A percentile compares a stretch with the other conserved stretches of the same genome.
Evolutionary conservation across 140 eudicot species (phyloP).

Genomic region (Ambrosia hybrid): DNA sequence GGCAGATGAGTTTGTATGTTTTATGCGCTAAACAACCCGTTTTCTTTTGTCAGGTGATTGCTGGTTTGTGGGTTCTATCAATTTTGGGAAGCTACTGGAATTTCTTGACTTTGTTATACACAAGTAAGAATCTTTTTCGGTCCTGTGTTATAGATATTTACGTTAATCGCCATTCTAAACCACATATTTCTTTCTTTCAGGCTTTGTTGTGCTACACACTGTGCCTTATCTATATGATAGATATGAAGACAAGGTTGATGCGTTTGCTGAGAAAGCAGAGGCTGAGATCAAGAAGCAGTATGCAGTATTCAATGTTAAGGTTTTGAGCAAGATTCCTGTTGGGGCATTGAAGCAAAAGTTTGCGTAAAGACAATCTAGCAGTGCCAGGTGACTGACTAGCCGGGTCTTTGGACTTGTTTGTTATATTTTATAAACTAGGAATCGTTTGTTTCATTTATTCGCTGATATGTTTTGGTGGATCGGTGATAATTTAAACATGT

Average conservation of each 20-base stretch:
- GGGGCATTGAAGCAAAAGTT: conserved; percentile 45
- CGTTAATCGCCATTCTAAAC: not conserved
- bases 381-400: conserved; percentile 23
- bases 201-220: conserved; percentile 47
- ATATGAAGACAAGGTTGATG: conserved; percentile 54
- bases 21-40: not conserved
- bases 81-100: conserved; percentile 63
- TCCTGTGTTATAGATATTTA: not conserved
- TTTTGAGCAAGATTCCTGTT: conserved; percentile 48
- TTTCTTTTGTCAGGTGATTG: conserved; percentile 51
- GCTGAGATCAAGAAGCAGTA: conserved; percentile 52
- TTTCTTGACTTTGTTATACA: conserved; percentile 73
- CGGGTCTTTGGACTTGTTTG: conserved; percentile 28
- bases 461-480: conserved; percentile 26
- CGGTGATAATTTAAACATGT: conserved; percentile 27
- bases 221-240: conserved; percentile 49
- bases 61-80: conserved; percentile 82
- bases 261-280: conserved; percentile 47
- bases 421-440: conserved; percentile 38
- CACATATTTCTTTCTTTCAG: not conserved
- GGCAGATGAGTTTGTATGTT: not conserved
- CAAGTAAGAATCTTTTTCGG: conserved; percentile 29
- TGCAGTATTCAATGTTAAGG: conserved; percentile 42
- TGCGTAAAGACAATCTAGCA: conserved; percentile 22
- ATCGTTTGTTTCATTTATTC: conserved; percentile 13